These are phyloP conservation scores for Chlamydomonas incerta DNA, from an alignment of 139 green algal species.

Conservation along the genomic window DNA sequence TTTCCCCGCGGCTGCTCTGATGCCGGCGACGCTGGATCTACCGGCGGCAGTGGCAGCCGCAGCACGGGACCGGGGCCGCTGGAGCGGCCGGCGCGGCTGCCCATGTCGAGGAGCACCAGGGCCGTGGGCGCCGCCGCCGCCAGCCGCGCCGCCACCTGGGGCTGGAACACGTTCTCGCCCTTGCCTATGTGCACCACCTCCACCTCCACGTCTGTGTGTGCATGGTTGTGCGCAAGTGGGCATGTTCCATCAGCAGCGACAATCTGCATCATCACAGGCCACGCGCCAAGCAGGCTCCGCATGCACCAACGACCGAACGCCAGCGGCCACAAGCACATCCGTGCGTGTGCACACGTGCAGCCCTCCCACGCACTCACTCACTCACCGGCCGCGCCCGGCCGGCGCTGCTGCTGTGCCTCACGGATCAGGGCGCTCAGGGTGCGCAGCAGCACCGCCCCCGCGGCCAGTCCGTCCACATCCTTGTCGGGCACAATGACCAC, in stretches of 20 bases:
- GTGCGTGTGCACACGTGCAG: too few relatives aligned
- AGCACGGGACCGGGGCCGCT: background rate
- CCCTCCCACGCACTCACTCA: too few relatives aligned
- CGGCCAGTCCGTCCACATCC: constrained; percentile 3
- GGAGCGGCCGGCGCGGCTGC: background rate
- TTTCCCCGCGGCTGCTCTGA: background rate
- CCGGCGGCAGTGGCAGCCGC: background rate
- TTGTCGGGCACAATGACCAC: constrained; percentile 15
- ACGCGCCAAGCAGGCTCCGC: too few relatives aligned
- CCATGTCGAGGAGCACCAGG: constrained; percentile 20
- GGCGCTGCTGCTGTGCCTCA: background rate
- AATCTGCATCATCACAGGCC: too few relatives aligned
- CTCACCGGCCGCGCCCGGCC: background rate
- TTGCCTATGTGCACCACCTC: background rate
- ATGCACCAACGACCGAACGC: too few relatives aligned
- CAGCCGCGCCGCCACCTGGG: constrained; percentile 1
- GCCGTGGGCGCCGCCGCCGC: background rate
- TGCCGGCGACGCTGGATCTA: background rate
- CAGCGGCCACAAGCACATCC: too few relatives aligned
- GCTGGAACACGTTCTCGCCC: constrained; percentile 24
- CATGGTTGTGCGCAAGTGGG: too few relatives aligned
- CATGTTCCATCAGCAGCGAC: too few relatives aligned
- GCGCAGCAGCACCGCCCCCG: background rate
- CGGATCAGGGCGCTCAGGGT: background rate
- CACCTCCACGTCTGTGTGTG: background rate